Evolutionary conservation across 371 early-diverging fungal genomes (phyloP), one percentile per base, ranked within the genome.

Genomic region (Dentiscutata heterogama): DNA sequence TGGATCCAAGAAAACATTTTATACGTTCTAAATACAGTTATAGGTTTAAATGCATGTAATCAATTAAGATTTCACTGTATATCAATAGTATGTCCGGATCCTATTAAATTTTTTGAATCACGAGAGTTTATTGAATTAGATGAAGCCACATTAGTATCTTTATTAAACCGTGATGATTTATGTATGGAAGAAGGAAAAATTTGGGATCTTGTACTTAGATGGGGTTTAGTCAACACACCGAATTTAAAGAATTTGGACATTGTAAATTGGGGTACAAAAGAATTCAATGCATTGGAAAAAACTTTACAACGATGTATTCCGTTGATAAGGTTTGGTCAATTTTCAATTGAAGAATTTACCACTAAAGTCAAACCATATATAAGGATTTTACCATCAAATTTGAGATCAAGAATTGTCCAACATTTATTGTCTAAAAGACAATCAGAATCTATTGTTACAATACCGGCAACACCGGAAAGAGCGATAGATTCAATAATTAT

Each of bases 1-100:
- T 80, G 80, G 80, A 54, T 80, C 20, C 68, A 80, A 58, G 80
- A 80, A 20, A 80, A 80, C 46, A 46, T 80, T 39, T 46, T 71
- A 20, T 50, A 51, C 27, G 67, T 80, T 22, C 31, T 80, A 16
- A 64, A 80, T 56, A 60, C 46, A 42, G 68, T 68, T 20, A 70
- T 80, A 27, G n/a, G 70, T 70, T 58, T 71, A 27, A 64, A 58
- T 22, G 56, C 25, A 18, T 80, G 72, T 25, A 51, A 29, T 56
- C 70, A 68, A 71, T 71, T 80, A 54, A 39, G 60, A 39, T 68
- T 39, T 58, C 80, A 80, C 42, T 80, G 80, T 71, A 25, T 80
- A 71, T 70, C 39, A 14, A 80, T 64, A 65, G 50, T 80, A 18
- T 80, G 80, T 58, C 71, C 80, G 31, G 70, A 54, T 20, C 80